Evolutionary conservation across 805 yeast genomes (phyloP), one percentile per base, ranked within the genome.

Genomic region (Saccharomycopsis sp.): DNA sequence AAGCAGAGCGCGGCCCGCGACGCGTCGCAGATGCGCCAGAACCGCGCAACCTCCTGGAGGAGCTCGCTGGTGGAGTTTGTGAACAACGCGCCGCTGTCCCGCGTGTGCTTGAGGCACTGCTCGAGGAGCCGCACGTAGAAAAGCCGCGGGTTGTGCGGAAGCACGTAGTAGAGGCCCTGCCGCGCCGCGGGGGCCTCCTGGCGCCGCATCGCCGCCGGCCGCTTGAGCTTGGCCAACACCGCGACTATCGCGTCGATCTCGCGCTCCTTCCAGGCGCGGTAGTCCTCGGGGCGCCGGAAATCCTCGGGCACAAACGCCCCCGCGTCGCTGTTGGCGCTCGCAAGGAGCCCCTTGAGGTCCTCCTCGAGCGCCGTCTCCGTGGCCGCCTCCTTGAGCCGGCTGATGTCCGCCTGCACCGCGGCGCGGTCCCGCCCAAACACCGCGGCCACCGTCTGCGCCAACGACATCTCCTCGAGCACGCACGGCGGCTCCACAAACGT

Each of bases 11-110:
- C 73, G 0, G 82, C 79, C 53, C 79, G 70, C 0, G 88, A 73
- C 0, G 82, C 71, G 4, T 67, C 68, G 59, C 77, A 78, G 2
- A 85, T 67, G 58, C 87, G 71, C 94, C 94, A 87, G 55, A 79
- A 73, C 47, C 72, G 74, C 2, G 62, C 51, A 18, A 61, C 57
- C 12, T 54, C 46, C 15, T 54, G 53, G 9, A 60, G 47, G 20
- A 61, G 48, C 12, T 61, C 62, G 29, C 18, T 16, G 16, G 58
- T 51, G n/a, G 51, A 21, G 48, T 61, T 61, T 15, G 54, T 24
- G 46, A 61, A 61, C 2, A 61, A 24, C 14, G 44, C 34, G 16
- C 34, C n/a, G 7, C 16, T 23, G 24, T 47, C 54, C 21, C 16
- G 8, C 16, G 48, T 16, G 18, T 3, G 3, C 18, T 24, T 12